Base-by-base conservation (phyloP, 2,329 filamentous ascomycete species). In the Scedosporium minutisporum region DNA sequence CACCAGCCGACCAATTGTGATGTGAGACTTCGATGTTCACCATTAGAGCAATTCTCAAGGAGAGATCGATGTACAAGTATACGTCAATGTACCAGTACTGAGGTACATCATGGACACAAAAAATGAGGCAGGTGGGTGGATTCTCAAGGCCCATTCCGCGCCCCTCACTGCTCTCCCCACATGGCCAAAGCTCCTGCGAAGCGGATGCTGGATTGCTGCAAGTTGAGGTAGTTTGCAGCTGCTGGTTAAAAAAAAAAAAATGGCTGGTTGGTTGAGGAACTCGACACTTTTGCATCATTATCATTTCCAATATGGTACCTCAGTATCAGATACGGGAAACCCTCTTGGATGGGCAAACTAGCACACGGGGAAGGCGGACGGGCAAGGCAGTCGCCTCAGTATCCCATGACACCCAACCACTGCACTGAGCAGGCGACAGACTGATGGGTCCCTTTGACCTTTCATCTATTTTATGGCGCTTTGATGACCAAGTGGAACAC, bases 181-280 rank as follows among this genome's bases (percentile, higher is more conserved):
- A 55, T 55, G 51, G 51, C 51, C 51, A 55, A 29, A 55, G 51
- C 51, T 55, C 51, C 51, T 55, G 21, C 51, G 21, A 55, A 55
- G 51, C 23, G 51, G 51, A 27, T 25, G 51, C 23, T 23, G 51
- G 18, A 16, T 55, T 18, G 51, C 51, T 55, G 51, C 51, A 55
- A 48, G 23, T 23, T 12, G 23, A 18, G 4, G 18, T 23, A 27
- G 23, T 23, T 55, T 55, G 51, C 51, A 55, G 51, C 23, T 12
- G 18, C 33, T 38, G 33, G 12, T 38, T 3, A 38, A 14, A 14
- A 27, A 27, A 27, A 27, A 27, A 9, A 29, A 55, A 55, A 23
- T 21, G 44, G 44, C 44, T 48, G 51, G 51, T 55, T 55, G 51
- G 23, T 23, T 27, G 51, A 55, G 51, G 12, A 48, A n/a, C 44